Percentiles rank a stretch among this genome's conserved stretches.
Evolutionary conservation across 2,329 filamentous ascomycete genomes (phyloP).

Genomic region (Aspergillus intermedius): DNA sequence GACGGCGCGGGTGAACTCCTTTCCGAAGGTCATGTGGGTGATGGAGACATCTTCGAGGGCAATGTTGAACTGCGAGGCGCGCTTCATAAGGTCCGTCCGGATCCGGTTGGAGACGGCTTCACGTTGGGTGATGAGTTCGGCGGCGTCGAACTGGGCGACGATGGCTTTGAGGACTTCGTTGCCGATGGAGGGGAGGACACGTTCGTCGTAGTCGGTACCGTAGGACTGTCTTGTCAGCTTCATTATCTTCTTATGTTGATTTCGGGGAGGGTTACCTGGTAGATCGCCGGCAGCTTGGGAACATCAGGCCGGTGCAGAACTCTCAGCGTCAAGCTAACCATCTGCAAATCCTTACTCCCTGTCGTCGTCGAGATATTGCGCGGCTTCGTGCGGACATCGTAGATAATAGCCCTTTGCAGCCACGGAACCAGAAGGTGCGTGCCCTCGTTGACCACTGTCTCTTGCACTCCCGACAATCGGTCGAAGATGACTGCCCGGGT

Average conservation of each 20-base stretch:
- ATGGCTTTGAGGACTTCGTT: slow-evolving; percentile 99
- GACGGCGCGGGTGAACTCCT: slow-evolving; percentile 96
- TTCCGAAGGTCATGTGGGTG: slow-evolving; percentile 99
- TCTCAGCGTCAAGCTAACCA: slow-evolving; percentile 96
- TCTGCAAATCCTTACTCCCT: slow-evolving; percentile 97
- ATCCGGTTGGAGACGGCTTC: slow-evolving; percentile 96
- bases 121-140: slow-evolving; percentile 96
- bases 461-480: slow-evolving; percentile 83
- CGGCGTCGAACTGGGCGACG: slow-evolving; percentile 96
- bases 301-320: slow-evolving; percentile 94
- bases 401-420: slow-evolving; percentile 90
- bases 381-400: slow-evolving; percentile 95
- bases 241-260: neutral
- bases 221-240: slow-evolving; percentile 60
- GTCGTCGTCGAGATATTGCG: slow-evolving; percentile 97
- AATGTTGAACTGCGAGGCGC: slow-evolving; percentile 96
- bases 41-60: slow-evolving; percentile 97
- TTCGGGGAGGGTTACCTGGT: slow-evolving; percentile 62
- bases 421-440: slow-evolving; percentile 95
- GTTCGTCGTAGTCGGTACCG: slow-evolving; percentile 96
- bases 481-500: slow-evolving; percentile 97
- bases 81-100: slow-evolving; percentile 82
- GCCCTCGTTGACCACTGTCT: slow-evolving; percentile 86
- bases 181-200: slow-evolving; percentile 95
- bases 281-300: slow-evolving; percentile 88